Base-by-base conservation (phyloP, 129 eudicot genomes). In the Helichrysum umbraculigerum region DNA sequence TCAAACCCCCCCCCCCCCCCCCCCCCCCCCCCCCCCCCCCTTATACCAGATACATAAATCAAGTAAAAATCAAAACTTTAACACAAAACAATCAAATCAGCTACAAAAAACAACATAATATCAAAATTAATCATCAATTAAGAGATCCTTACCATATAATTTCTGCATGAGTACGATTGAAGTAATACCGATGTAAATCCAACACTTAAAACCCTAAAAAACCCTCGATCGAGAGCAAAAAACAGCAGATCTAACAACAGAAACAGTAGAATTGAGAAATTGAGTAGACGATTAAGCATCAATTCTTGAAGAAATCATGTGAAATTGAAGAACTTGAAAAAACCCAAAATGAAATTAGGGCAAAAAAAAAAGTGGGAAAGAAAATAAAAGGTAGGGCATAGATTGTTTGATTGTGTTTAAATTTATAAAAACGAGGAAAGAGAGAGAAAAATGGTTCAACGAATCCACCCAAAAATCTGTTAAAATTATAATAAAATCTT, bases 141-240 rank as follows among this genome's bases (percentile, higher is more conserved):
- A 17, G 25, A 76, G 47, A 73, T 76, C 71, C 88, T 66, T 86
- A 80, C 85, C 83, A 68, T 87, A 85, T 77, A 93, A 73, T 68
- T 90, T 75, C 85, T 96, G 88, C 98, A 93, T 93, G 91, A 59
- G 78, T 59, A 63, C 21, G 28, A 76, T 10, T 66, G 76, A 79
- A 44, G 2, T 30, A 82, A 80, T 72, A 66, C 72, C 58, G 74
- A 64, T 56, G 9, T 81, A 79, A 80, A 88, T 81, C 73, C 54
- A 63, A 66, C 64, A 76, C 60, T 80, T 30, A 47, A 51, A 83
- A 76, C 44, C 67, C 84, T 80, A 54, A 58, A 81, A 88, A 81
- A 88, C 88, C 89, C 96, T 85, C 88, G 65, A 79, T 66, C 17
- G 85, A 85, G 91, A 89, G 91, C 76, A 85, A 85, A 90, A 85